A percentile compares a stretch with the other conserved stretches of the same genome.
Evolutionary conservation across 441 rosid genomes (phyloP).

Genomic region (Populus hybrid): DNA sequence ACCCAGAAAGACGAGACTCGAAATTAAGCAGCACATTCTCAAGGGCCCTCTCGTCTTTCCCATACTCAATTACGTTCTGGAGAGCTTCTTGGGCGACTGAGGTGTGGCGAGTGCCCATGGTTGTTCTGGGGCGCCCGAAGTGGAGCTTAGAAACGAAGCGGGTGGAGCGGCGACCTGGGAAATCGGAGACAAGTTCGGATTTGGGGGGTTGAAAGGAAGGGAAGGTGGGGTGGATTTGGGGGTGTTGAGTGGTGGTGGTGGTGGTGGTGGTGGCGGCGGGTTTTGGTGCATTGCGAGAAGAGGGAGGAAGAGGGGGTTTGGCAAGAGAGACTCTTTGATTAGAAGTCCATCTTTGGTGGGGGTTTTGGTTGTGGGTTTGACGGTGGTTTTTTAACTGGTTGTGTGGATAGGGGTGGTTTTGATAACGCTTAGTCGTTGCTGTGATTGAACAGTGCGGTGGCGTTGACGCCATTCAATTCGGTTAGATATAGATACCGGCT

Average conservation of each 20-base stretch:
- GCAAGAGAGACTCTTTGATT: slow-evolving; percentile 44
- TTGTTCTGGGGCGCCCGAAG: slow-evolving; percentile 59
- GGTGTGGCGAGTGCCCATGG: slow-evolving; percentile 49
- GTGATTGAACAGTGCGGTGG: slow-evolving; percentile 82
- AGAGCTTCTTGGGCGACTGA: slow-evolving; percentile 71
- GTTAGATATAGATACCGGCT: background rate
- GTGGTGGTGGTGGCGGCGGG: slow-evolving; percentile 36
- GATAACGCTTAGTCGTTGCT: slow-evolving; percentile 52
- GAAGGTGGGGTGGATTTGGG: slow-evolving; percentile 39
- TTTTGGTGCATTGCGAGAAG: slow-evolving; percentile 32
- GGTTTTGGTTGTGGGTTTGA: slow-evolving; percentile 29
- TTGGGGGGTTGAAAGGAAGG: slow-evolving; percentile 43
- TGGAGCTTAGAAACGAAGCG: slow-evolving; percentile 83
- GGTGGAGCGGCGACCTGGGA: slow-evolving; percentile 84
- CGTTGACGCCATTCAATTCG: slow-evolving; percentile 73
- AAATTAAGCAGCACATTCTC: slow-evolving; percentile 48
- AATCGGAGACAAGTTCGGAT: slow-evolving; percentile 52
- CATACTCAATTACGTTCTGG: slow-evolving; percentile 40
- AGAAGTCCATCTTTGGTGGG: slow-evolving; percentile 26
- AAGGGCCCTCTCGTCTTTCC: slow-evolving; percentile 43
- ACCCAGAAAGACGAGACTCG: too few relatives aligned
- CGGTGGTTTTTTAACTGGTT: slow-evolving; percentile 37
- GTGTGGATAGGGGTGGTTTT: slow-evolving; percentile 49
- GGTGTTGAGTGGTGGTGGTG: slow-evolving; percentile 27
- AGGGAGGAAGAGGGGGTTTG: slow-evolving; percentile 39